phyloP scores from a whole-genome alignment of 345 rosid genomes.

The Melaleuca alternifolia region DNA sequence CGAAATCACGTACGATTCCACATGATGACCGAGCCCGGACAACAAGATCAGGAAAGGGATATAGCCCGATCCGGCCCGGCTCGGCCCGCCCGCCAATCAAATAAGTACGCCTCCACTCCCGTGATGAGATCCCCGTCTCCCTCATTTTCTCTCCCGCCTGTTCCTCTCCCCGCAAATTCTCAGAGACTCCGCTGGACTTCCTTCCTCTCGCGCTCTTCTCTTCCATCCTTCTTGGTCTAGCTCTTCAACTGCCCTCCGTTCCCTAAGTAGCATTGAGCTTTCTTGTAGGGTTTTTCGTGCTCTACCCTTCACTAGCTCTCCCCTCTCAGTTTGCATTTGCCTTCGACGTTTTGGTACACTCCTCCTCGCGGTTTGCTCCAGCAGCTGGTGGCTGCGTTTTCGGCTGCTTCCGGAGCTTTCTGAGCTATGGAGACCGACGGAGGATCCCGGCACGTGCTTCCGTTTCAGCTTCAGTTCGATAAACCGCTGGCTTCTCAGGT shows the following conservation, averaged over 20 bases:
- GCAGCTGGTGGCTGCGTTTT: too few relatives aligned
- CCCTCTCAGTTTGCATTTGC: not conserved
- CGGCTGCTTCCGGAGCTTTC: not conserved
- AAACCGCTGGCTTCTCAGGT: slow-evolving; percentile 81
- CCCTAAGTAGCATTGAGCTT: not conserved
- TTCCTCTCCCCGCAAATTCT: not conserved
- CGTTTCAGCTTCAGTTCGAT: slow-evolving; percentile 85
- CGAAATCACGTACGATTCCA: not conserved
- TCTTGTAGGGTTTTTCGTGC: not conserved
- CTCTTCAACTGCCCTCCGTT: not conserved
- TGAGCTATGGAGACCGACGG: slow-evolving; percentile 56
- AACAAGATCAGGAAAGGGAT: not conserved
- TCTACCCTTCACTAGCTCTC: not conserved
- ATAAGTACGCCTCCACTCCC: not conserved
- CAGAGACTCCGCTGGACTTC: too few relatives aligned
- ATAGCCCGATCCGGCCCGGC: too few relatives aligned
- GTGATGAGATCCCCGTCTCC: not conserved
- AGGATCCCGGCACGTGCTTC: slow-evolving; percentile 24
- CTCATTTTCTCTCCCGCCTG: not conserved
- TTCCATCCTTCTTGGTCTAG: too few relatives aligned
- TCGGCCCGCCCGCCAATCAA: too few relatives aligned
- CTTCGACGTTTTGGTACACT: not conserved
- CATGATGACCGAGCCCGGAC: not conserved
- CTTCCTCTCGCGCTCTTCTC: too few relatives aligned
- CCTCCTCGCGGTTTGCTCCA: not conserved